Evolutionary conservation across 1,284 basidiomycete species (phyloP), one percentile per base, ranked within the genome.

Genomic region (Leucoagaricus sp.): DNA sequence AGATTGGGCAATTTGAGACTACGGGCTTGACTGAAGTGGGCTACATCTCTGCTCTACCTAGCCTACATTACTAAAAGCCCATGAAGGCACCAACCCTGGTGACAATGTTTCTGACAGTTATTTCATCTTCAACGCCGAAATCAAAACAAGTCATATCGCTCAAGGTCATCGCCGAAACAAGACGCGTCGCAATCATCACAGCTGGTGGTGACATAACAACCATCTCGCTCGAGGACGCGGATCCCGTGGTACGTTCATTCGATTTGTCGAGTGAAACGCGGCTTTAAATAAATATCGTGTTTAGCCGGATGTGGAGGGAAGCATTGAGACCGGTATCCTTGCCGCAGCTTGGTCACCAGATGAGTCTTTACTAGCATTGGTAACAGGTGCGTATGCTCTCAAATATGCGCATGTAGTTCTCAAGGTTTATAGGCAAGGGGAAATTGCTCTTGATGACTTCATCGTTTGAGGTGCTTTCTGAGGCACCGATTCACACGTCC

Each of bases 261-360:
- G n/a, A n/a, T n/a, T n/a, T n/a, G n/a, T n/a, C 36, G 57, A 41
- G 31, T n/a, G 17, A 19, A 9, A 45, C 19, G 50, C 13, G 49
- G 21, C 31, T 49, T 33, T 49, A 60, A 58, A 29, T 28, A 40
- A 52, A 40, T 34, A 13, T 8, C 13, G n/a, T n/a, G n/a, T 26
- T 46, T 72, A 86, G 85, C 73, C 82, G 45, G 91, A 95, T 61
- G 81, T 93, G 4, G 86, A 95, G 51, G 96, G 96, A 4, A 88
- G 88, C 0, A 84, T 98, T 13, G 94, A 97, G 58, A 80, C 85
- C 25, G 94, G 93, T 0, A 88, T 99, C 52, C 74, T 85, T 42
- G 87, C 89, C 2, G 94, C 93, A 2, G 78, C 83, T 4, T 98
- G 95, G 94, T 89, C 89, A 58, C 94, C 96, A 1, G 96, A 98